Evolutionary conservation across 202 grass and related monocot genomes (phyloP).

Genomic region (Zoysia matrella): DNA sequence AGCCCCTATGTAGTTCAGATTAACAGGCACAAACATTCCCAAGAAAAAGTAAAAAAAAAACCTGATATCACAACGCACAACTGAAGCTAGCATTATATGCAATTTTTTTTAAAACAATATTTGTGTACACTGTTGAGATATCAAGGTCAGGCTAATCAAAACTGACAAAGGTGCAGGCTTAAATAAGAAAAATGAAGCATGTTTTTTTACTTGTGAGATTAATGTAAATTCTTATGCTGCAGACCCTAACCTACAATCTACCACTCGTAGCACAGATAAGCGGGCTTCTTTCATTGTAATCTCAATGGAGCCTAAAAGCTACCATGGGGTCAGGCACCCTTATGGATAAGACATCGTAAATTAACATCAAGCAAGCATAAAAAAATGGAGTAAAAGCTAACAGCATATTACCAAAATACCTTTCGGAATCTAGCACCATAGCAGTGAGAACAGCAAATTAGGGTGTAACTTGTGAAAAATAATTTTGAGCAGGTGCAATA

Average conservation of each 20-base stretch:
- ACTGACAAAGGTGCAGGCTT: neutral
- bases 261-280: neutral
- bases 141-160: constrained; percentile 10
- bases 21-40: neutral
- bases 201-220: neutral
- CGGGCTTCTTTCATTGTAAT: neutral
- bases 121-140: neutral
- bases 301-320: neutral
- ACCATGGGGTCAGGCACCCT: neutral
- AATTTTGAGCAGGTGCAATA: constrained; percentile 35
- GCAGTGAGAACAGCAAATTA: constrained; percentile 3
- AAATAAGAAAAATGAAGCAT: constrained; percentile 12
- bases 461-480: constrained; percentile 31
- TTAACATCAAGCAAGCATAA: neutral
- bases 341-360: neutral
- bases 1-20: neutral
- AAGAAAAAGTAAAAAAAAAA: neutral
- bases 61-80: neutral
- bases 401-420: neutral
- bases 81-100: constrained; percentile 7
- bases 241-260: constrained; percentile 5
- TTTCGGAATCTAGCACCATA: constrained; percentile 3
- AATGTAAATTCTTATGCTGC: constrained; percentile 15
- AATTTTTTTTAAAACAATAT: too few relatives aligned
- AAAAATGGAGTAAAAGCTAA: neutral